Base-by-base conservation (phyloP, 306 rosid species). In the Hippophae gyantsensis region DNA sequence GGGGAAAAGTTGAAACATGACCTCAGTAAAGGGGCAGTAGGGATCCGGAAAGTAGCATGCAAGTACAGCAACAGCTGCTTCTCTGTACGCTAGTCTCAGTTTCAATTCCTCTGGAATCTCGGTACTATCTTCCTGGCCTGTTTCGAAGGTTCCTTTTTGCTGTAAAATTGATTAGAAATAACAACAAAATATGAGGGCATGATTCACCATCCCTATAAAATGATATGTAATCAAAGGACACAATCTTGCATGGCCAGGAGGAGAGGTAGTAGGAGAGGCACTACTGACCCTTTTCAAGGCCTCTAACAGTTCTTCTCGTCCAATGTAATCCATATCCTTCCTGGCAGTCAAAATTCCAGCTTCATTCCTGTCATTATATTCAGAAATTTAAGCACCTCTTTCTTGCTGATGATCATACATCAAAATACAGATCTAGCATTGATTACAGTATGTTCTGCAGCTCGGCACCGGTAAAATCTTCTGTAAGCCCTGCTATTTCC, bases 301-400 rank as follows among this genome's bases (percentile, higher is more conserved):
- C 81, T 90, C 98, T 62, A 81, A 89, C 62, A 87, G 78, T 78
- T 90, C 98, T 52, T 87, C 98, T 52, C 77, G 79, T 43, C 95
- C 95, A 64, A 90, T 90, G 79, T 72, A 79, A 70, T 87, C 98
- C 63, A 85, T 71, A 80, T 90, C 98, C 73, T 90, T 90, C 81
- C 98, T 80, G 69, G 98, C 96, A 45, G 98, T 90, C 86, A 90
- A 86, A 74, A 90, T 90, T 71, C 98, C 98, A 72, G 98, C 98
- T 81, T 90, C 98, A 52, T 90, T 90, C 81, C 98, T 90, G 96
- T 63, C 69, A 79, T 69, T 66, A 48, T 51, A 66, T 53, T 48
- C 61, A 60, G 68, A 62, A 74, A 66, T 32, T 43, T 76, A 64
- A 84, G 56, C 72, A 32, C 60, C 52, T 47, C 59, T 26, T 43